Conservation (phyloP, 306 rosid species). For the Gastrolobium bilobum region DNA sequence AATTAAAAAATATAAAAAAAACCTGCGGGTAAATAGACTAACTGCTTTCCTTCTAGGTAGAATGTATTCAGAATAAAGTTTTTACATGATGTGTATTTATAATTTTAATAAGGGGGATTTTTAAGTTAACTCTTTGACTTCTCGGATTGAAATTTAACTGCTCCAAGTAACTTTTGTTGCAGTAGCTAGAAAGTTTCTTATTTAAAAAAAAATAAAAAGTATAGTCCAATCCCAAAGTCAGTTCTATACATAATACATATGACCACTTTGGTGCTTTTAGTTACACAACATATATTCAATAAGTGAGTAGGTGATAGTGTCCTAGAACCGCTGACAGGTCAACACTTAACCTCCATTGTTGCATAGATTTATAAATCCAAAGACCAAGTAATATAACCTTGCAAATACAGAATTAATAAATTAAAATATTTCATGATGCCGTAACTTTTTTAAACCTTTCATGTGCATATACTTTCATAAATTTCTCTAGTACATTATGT, state of each 20-base stretch:
- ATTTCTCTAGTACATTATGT: slow-evolving; percentile 25
- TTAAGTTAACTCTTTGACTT: not conserved
- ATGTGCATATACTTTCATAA: slow-evolving; percentile 44
- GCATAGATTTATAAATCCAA: slow-evolving; percentile 6
- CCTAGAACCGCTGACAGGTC: slow-evolving; percentile 32
- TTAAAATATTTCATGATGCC: slow-evolving; percentile 47
- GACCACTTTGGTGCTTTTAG: not conserved
- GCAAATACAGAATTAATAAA: slow-evolving; percentile 24
- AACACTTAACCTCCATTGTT: not conserved
- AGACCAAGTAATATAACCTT: slow-evolving; percentile 26
- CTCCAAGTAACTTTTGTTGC: slow-evolving; percentile 9
- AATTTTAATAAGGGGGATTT: not conserved
- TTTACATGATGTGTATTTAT: not conserved
- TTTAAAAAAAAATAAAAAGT: not conserved
- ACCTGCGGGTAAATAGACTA: not conserved
- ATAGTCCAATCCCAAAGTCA: too few species aligned
- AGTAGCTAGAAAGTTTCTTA: not conserved
- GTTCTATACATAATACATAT: too few species aligned
- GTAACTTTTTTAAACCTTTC: slow-evolving; percentile 46
- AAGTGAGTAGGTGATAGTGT: slow-evolving; percentile 13
- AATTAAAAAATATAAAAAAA: too few species aligned
- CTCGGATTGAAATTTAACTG: slow-evolving; percentile 6
- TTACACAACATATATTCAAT: not conserved
- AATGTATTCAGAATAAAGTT: slow-evolving; percentile 1
- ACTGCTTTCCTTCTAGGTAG: slow-evolving; percentile 1